Evolutionary conservation across 2,329 filamentous ascomycete genomes (phyloP).

Genomic region (Penicillium aurantiogriseum): DNA sequence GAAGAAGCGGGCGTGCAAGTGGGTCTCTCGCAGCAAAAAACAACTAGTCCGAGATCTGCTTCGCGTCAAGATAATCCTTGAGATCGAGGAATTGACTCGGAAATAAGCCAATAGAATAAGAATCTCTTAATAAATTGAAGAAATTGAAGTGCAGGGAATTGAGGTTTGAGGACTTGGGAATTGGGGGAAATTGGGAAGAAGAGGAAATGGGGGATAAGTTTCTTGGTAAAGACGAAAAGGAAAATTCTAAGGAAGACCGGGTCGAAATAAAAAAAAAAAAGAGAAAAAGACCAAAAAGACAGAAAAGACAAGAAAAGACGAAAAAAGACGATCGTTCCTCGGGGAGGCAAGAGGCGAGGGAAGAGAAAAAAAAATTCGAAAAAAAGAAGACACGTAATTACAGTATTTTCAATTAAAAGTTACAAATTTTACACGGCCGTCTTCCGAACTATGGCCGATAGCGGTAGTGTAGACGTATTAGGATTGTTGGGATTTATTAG

Average conservation of each 20-base stretch:
- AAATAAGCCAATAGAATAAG: not conserved
- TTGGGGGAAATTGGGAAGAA: slow-evolving; percentile 1
- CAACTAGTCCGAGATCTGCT: slow-evolving; percentile 37
- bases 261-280: slow-evolving; percentile 19
- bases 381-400: slow-evolving; percentile 7
- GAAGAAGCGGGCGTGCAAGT: slow-evolving; percentile 39
- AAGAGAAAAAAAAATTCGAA: slow-evolving; percentile 15
- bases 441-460: slow-evolving; percentile 14
- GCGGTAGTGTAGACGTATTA: not conserved
- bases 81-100: slow-evolving; percentile 15
- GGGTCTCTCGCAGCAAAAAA: slow-evolving; percentile 38
- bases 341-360: slow-evolving; percentile 25
- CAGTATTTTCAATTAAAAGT: not conserved
- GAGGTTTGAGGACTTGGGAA: not conserved
- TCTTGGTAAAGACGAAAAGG: slow-evolving; percentile 9
- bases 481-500: not conserved
- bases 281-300: slow-evolving; percentile 2
- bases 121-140: slow-evolving; percentile 1
- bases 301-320: slow-evolving; percentile 17
- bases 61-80: slow-evolving; percentile 33
- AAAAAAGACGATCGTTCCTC: slow-evolving; percentile 27
- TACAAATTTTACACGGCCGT: slow-evolving; percentile 6
- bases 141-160: slow-evolving; percentile 1
- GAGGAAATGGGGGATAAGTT: slow-evolving; percentile 16
- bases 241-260: slow-evolving; percentile 22